phyloP scores from a whole-genome alignment of 2,329 filamentous ascomycete genomes.

The Sphaerulina populicola region DNA sequence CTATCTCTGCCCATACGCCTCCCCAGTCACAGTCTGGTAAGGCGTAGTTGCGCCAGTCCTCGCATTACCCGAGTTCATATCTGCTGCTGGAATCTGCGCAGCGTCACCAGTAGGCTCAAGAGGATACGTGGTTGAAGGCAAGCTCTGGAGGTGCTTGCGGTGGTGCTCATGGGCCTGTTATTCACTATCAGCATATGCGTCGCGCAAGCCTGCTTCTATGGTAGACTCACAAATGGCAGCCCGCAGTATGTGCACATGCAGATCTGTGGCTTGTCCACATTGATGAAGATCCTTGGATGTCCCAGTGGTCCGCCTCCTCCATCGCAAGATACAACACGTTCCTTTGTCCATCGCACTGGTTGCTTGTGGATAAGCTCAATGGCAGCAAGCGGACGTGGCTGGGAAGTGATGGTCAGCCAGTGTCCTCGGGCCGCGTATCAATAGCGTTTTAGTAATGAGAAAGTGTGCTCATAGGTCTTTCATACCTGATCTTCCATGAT shows the following conservation, averaged over 20 bases:
- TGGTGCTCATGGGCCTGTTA: constrained; percentile 80
- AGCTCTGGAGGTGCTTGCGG: constrained; percentile 71
- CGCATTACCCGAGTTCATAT: constrained; percentile 19
- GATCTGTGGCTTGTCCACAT: constrained; percentile 94
- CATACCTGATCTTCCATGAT: constrained; percentile 81
- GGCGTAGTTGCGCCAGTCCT: constrained; percentile 29
- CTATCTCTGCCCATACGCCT: constrained; percentile 54
- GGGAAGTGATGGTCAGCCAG: constrained; percentile 23
- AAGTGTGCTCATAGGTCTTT: neutral
- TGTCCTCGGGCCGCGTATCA: neutral
- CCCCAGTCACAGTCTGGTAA: constrained; percentile 50
- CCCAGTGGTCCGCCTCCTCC: constrained; percentile 84
- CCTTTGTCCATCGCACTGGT: constrained; percentile 84
- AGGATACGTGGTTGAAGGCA: constrained; percentile 64
- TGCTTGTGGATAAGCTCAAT: constrained; percentile 96
- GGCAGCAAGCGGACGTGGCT: constrained; percentile 83
- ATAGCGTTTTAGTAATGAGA: neutral
- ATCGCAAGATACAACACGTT: constrained; percentile 75
- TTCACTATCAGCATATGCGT: neutral
- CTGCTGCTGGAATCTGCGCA: constrained; percentile 50
- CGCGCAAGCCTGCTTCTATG: neutral
- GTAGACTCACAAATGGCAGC: constrained; percentile 70
- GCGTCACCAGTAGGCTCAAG: constrained; percentile 54
- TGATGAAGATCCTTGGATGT: constrained; percentile 93
- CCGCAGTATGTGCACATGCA: constrained; percentile 87